Evolutionary conservation across 2,329 filamentous ascomycete genomes (phyloP).

Genomic region (Ophiocordyceps polyrhachis-furcata): DNA sequence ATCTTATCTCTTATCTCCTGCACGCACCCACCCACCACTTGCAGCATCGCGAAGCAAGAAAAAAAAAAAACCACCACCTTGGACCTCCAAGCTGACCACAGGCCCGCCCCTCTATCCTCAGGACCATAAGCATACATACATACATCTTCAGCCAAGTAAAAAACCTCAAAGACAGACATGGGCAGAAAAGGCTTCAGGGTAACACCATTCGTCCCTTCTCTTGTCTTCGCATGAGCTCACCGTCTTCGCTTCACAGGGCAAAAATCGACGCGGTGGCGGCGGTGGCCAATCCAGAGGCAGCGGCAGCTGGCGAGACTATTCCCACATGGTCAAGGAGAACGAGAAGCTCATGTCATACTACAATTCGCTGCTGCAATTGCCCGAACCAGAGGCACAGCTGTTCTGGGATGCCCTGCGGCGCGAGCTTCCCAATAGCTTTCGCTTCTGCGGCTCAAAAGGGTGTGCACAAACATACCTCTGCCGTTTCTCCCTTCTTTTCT

Average conservation of each 20-base stretch:
- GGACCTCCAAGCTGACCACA: too few relatives aligned
- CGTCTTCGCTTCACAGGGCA: conserved; percentile 10
- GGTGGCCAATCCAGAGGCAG: conserved; percentile 13
- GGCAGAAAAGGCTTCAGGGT: conserved; percentile 17
- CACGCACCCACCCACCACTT: too few relatives aligned
- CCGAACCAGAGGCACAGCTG: conserved; percentile 55
- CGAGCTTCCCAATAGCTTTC: conserved; percentile 91
- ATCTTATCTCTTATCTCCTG: background rate
- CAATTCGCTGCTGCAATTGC: conserved; percentile 54
- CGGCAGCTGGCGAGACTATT: conserved; percentile 17
- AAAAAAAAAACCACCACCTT: background rate
- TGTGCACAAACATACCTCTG: too few relatives aligned
- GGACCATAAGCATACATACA: too few relatives aligned
- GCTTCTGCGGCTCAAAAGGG: conserved; percentile 92
- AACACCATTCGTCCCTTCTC: conserved; percentile 1
- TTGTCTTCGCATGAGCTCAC: background rate
- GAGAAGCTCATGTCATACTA: conserved; percentile 77
- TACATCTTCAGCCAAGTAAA: too few relatives aligned
- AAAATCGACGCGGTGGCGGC: conserved; percentile 15
- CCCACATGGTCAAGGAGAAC: conserved; percentile 51
- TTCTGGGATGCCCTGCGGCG: conserved; percentile 75
- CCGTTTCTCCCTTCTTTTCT: too few relatives aligned
- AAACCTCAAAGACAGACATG: too few relatives aligned
- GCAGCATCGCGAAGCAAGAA: background rate
- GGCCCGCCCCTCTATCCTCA: too few relatives aligned